phyloP scores from a whole-genome alignment of 441 rosid species.

The Raphanus hybrid region DNA sequence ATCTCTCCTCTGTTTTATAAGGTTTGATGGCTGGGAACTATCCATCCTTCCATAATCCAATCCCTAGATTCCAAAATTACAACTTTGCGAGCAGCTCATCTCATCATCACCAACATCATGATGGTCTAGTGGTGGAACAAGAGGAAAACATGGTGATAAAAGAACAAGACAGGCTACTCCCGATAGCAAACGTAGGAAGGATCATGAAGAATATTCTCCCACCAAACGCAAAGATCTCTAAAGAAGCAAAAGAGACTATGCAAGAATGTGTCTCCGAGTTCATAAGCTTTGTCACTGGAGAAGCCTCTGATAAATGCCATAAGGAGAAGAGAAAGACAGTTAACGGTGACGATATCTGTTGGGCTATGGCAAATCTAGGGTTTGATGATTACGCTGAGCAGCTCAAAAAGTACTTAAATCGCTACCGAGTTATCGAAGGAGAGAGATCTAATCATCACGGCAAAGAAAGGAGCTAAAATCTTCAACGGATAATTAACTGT shows the following conservation, averaged over 20 bases:
- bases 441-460: slow-evolving; percentile 54
- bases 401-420: slow-evolving; percentile 56
- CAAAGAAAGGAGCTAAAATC: slow-evolving; percentile 37
- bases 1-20: background rate
- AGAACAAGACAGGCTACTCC: slow-evolving; percentile 82
- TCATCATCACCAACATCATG: slow-evolving; percentile 42
- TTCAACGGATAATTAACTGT: slow-evolving; percentile 18
- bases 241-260: slow-evolving; percentile 85
- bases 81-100: slow-evolving; percentile 35
- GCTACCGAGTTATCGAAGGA: slow-evolving; percentile 66
- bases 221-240: slow-evolving; percentile 75
- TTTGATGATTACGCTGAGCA: slow-evolving; percentile 78
- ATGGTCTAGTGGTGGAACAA: slow-evolving; percentile 41
- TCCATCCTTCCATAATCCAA: slow-evolving; percentile 39
- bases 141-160: slow-evolving; percentile 43
- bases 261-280: slow-evolving; percentile 92
- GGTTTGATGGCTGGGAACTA: slow-evolving; percentile 37
- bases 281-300: slow-evolving; percentile 83
- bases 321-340: slow-evolving; percentile 85
- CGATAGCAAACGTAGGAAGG: slow-evolving; percentile 82
- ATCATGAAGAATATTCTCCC: slow-evolving; percentile 88
- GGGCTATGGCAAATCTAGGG: slow-evolving; percentile 79
- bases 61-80: slow-evolving; percentile 49
- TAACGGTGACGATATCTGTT: slow-evolving; percentile 82
- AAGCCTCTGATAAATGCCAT: slow-evolving; percentile 80